A percentile compares a stretch with the other conserved stretches of the same genome.
phyloP scores from a whole-genome alignment of 352 stramenopile genomes.

The Phytophthora aleatoria region DNA sequence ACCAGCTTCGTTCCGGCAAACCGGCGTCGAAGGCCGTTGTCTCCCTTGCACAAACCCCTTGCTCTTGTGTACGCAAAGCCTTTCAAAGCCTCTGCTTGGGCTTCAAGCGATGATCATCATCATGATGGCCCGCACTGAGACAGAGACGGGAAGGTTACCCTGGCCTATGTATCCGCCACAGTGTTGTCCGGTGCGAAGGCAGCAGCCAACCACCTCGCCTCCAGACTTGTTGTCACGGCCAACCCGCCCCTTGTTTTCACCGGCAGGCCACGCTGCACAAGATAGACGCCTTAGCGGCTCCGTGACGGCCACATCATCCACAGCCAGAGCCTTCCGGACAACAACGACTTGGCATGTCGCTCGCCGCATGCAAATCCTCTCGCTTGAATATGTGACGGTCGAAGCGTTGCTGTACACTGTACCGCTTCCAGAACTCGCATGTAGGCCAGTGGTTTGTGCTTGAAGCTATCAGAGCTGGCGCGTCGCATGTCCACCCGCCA shows the following conservation, averaged over 20 bases:
- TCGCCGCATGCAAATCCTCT: conserved; percentile 19
- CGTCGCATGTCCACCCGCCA: conserved; percentile 19
- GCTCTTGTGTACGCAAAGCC: neutral
- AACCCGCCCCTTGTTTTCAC: conserved; percentile 14
- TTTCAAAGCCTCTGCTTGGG: conserved; percentile 14
- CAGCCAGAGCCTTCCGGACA: neutral
- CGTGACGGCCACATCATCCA: neutral
- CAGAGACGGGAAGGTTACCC: conserved; percentile 15
- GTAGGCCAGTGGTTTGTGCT: conserved; percentile 25
- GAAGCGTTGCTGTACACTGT: conserved; percentile 8
- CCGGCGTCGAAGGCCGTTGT: neutral
- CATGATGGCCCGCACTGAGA: conserved; percentile 7
- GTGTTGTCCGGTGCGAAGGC: conserved; percentile 31
- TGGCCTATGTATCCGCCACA: conserved; percentile 12
- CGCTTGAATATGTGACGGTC: conserved; percentile 28
- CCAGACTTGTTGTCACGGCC: conserved; percentile 16
- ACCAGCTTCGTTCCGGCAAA: neutral
- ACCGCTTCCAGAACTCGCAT: conserved; percentile 5
- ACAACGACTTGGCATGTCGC: conserved; percentile 18
- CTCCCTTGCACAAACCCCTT: too few species aligned
- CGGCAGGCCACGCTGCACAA: conserved; percentile 15
- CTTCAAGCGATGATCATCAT: conserved; percentile 7
- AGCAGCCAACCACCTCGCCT: conserved; percentile 18
- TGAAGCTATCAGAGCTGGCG: conserved; percentile 11
- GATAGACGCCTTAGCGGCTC: conserved; percentile 9